Evolutionary conservation across 2,329 filamentous ascomycete genomes (phyloP).

Genomic region (Triangularia setosa): DNA sequence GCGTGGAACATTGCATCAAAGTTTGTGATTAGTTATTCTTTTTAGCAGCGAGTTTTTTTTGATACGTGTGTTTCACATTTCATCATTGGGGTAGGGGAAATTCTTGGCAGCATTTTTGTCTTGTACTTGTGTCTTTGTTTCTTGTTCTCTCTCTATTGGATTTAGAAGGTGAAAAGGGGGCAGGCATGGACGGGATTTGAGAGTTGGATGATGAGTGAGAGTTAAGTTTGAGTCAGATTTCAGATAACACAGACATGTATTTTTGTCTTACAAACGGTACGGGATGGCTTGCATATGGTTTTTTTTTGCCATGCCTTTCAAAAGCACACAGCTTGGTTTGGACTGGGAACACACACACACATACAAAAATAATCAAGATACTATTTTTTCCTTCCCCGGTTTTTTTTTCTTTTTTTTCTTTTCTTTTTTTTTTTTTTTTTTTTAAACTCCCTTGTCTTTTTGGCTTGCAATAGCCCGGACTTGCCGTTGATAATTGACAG

Average conservation of each 20-base stretch:
- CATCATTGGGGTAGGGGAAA: neutral
- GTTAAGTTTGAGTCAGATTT: neutral
- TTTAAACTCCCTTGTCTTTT: neutral
- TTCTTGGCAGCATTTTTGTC: neutral
- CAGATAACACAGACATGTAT: neutral
- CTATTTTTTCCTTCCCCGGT: neutral
- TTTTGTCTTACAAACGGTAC: neutral
- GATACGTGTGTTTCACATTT: neutral
- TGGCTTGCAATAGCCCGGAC: neutral
- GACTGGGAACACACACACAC: neutral
- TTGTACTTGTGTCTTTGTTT: neutral
- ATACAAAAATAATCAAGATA: neutral
- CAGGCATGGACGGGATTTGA: neutral
- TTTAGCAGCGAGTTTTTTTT: neutral
- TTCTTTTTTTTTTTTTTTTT: neutral
- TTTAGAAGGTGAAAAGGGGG: neutral
- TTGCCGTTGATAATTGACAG: neutral
- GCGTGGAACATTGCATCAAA: neutral
- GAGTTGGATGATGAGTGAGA: neutral
- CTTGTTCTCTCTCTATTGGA: neutral
- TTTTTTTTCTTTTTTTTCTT: neutral
- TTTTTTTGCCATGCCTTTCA: neutral
- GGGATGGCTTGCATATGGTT: neutral
- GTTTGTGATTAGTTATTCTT: neutral
- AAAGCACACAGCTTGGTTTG: neutral